These are phyloP conservation scores for Periconia macrospinosa DNA, from an alignment of 2,329 filamentous ascomycete genomes.

Conservation along the genomic window DNA sequence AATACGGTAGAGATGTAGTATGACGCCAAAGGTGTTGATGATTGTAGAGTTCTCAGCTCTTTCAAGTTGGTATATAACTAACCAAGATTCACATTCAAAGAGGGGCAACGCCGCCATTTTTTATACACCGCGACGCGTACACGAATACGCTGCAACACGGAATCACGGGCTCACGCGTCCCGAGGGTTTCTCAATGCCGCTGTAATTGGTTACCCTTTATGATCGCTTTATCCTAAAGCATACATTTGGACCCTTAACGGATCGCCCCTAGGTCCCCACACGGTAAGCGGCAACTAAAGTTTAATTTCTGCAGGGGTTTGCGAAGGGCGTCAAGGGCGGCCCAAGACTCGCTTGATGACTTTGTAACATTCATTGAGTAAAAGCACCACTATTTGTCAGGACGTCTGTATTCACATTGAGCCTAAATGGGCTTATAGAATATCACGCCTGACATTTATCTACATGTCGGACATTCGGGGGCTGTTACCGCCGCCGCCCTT, in stretches of 20 bases:
- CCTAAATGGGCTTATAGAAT: too few species aligned
- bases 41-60: too few species aligned
- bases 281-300: background rate
- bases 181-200: background rate
- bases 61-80: too few species aligned
- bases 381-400: background rate
- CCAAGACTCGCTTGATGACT: too few species aligned
- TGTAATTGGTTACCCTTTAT: too few species aligned
- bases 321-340: background rate
- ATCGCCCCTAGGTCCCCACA: too few species aligned
- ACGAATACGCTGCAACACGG: background rate
- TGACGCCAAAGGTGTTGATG: background rate
- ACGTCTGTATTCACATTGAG: background rate
- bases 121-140: too few species aligned
- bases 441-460: background rate
- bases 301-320: background rate
- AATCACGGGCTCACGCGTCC: constrained; percentile 8
- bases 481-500: background rate
- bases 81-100: too few species aligned
- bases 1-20: background rate
- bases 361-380: background rate
- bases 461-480: background rate
- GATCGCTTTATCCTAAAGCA: too few species aligned
- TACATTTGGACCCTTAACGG: too few species aligned
- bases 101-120: too few species aligned